phyloP scores from a whole-genome alignment of 2,329 filamentous ascomycete genomes.

The Aureobasidium sp. region DNA sequence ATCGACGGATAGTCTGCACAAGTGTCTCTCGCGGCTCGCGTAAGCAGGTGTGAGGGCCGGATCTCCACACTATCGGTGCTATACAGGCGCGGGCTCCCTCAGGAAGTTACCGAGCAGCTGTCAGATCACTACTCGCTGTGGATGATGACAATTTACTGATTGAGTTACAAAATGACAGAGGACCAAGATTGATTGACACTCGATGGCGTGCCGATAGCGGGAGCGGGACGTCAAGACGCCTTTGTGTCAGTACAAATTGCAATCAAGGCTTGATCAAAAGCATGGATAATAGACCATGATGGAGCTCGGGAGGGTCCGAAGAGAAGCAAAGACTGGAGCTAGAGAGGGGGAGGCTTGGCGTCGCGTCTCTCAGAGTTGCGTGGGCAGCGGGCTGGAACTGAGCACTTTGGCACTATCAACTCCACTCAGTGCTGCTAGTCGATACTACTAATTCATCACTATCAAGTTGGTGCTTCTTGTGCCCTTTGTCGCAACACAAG shows the following conservation, averaged over 20 bases:
- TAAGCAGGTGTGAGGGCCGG: neutral
- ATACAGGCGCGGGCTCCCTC: neutral
- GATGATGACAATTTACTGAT: conserved; percentile 1
- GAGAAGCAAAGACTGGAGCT: neutral
- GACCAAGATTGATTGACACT: neutral
- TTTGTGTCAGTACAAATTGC: neutral
- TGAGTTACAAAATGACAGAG: neutral
- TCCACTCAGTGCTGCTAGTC: neutral
- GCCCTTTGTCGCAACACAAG: neutral
- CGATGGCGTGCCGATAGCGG: conserved; percentile 2
- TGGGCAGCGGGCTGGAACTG: conserved; percentile 1
- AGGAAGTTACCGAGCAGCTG: neutral
- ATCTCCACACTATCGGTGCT: neutral
- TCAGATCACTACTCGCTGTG: neutral
- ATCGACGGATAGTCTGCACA: neutral
- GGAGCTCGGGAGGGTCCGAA: neutral
- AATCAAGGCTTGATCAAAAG: neutral
- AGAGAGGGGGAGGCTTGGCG: neutral
- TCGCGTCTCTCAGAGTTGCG: neutral
- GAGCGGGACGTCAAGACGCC: neutral
- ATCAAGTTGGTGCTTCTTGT: neutral
- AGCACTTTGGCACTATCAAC: conserved; percentile 1
- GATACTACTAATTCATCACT: neutral
- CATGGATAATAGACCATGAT: neutral
- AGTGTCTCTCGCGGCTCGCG: neutral